These are phyloP conservation scores for Sporobolomyces roseus DNA, from an alignment of 768 basidiomycete genomes.

Conservation along the genomic window DNA sequence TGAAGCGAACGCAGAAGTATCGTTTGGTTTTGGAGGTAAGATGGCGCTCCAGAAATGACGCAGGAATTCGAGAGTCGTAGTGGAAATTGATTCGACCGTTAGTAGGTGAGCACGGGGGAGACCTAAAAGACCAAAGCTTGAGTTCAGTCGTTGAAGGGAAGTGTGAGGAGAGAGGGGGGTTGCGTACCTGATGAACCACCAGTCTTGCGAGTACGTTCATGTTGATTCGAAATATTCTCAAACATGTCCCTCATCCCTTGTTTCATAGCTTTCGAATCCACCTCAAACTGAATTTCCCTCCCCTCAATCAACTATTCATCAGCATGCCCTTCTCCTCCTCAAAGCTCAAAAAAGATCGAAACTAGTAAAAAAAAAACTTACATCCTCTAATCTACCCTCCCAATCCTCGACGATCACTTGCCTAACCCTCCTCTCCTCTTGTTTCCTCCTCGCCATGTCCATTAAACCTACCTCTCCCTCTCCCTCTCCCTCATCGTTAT, in stretches of 20 bases:
- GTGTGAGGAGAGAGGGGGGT: not conserved
- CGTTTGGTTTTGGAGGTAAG: constrained; percentile 40
- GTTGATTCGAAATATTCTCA: not conserved
- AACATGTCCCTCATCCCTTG: constrained; percentile 35
- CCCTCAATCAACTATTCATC: too few relatives aligned
- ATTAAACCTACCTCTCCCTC: not conserved
- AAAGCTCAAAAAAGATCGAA: too few relatives aligned
- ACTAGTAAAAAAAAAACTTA: not conserved
- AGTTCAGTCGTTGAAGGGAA: not conserved
- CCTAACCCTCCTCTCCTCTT: constrained; percentile 1
- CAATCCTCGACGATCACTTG: constrained; percentile 16
- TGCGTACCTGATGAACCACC: not conserved
- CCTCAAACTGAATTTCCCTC: constrained; percentile 76
- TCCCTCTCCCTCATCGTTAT: not conserved
- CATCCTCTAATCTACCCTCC: constrained; percentile 22
- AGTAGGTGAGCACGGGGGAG: constrained; percentile 73
- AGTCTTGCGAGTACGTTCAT: constrained; percentile 18
- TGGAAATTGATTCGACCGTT: constrained; percentile 65
- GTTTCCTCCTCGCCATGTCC: not conserved
- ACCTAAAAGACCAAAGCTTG: constrained; percentile 53
- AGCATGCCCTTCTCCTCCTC: too few relatives aligned
- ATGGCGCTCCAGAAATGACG: constrained; percentile 91
- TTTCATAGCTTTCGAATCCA: constrained; percentile 51
- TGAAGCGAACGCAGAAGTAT: constrained; percentile 34
- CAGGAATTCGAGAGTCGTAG: constrained; percentile 89